Evolutionary conservation across 2,329 filamentous ascomycete species (phyloP).

Genomic region (Scedosporium aurantiacum): DNA sequence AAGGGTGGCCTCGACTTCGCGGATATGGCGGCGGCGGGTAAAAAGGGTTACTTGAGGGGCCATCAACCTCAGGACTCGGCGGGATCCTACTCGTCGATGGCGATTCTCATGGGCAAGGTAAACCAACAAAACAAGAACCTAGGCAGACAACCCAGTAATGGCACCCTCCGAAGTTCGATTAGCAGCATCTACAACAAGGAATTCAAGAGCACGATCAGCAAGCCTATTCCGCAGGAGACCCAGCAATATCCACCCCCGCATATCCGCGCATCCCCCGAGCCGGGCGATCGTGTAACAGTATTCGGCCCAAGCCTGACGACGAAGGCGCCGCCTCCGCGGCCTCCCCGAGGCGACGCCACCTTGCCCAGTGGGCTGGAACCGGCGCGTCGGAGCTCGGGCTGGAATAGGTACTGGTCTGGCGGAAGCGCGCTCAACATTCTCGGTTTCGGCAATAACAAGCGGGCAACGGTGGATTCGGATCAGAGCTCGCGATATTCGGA

Average conservation of each 20-base stretch:
- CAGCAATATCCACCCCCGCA: not conserved
- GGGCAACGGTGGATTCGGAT: slow-evolving; percentile 43
- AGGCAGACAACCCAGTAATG: slow-evolving; percentile 45
- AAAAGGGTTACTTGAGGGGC: slow-evolving; percentile 29
- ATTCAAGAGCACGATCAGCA: slow-evolving; percentile 52
- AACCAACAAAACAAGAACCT: slow-evolving; percentile 18
- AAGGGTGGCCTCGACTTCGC: slow-evolving; percentile 41
- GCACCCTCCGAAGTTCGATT: slow-evolving; percentile 34
- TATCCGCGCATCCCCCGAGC: not conserved
- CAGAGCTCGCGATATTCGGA: slow-evolving; percentile 45
- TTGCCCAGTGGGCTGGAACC: slow-evolving; percentile 19
- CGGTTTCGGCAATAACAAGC: slow-evolving; percentile 40
- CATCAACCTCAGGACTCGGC: slow-evolving; percentile 43
- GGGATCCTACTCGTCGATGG: slow-evolving; percentile 51
- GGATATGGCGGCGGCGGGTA: slow-evolving; percentile 17
- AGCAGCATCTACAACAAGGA: slow-evolving; percentile 50
- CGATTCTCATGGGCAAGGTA: slow-evolving; percentile 49
- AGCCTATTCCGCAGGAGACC: slow-evolving; percentile 40
- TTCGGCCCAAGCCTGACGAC: slow-evolving; percentile 4
- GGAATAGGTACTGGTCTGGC: slow-evolving; percentile 69
- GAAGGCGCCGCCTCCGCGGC: slow-evolving; percentile 1
- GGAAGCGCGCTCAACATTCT: slow-evolving; percentile 58
- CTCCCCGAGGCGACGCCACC: slow-evolving; percentile 15
- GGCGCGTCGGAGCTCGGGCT: slow-evolving; percentile 55
- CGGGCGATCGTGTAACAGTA: slow-evolving; percentile 3